Evolutionary conservation across 139 green algal genomes (phyloP).

Genomic region (Chlamydomonas schloesseri): DNA sequence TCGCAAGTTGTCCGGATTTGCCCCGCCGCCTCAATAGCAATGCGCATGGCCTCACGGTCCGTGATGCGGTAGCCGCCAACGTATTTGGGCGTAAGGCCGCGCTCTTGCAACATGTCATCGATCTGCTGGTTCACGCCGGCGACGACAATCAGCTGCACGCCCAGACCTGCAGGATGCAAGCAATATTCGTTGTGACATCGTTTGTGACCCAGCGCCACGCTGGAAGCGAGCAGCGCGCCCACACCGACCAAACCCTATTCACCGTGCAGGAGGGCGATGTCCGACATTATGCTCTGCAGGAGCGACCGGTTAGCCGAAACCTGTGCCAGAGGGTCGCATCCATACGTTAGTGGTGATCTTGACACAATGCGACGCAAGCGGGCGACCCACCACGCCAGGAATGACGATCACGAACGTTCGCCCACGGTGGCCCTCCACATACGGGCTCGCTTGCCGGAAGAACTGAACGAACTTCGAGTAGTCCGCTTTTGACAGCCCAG

Average conservation of each 20-base stretch:
- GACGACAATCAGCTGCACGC: slow-evolving; percentile 90
- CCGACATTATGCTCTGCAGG: slow-evolving; percentile 75
- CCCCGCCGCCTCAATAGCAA: slow-evolving; percentile 80
- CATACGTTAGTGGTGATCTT: neutral
- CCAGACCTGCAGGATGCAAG: slow-evolving; percentile 73
- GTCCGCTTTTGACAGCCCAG: slow-evolving; percentile 52
- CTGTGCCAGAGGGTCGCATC: slow-evolving; percentile 22
- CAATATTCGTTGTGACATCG: neutral
- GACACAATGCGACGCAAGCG: neutral
- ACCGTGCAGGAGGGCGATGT: slow-evolving; percentile 94
- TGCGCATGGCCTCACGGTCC: slow-evolving; percentile 67
- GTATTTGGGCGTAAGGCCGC: slow-evolving; percentile 60
- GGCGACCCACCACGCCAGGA: slow-evolving; percentile 65
- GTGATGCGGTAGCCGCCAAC: slow-evolving; percentile 89
- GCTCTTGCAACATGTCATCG: slow-evolving; percentile 65
- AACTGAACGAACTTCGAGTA: slow-evolving; percentile 78
- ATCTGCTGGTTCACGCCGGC: slow-evolving; percentile 81
- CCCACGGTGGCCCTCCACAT: slow-evolving; percentile 90
- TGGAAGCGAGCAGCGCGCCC: too few relatives aligned
- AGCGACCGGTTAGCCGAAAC: slow-evolving; percentile 60
- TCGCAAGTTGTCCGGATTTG: slow-evolving; percentile 77
- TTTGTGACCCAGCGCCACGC: neutral
- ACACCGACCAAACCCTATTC: slow-evolving; percentile 46
- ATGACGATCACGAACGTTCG: slow-evolving; percentile 93
- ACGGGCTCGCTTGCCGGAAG: slow-evolving; percentile 88